Evolutionary conservation across 179 eudicot genomes (phyloP), one percentile per base, ranked within the genome.

Genomic region (Beta lomatogona): DNA sequence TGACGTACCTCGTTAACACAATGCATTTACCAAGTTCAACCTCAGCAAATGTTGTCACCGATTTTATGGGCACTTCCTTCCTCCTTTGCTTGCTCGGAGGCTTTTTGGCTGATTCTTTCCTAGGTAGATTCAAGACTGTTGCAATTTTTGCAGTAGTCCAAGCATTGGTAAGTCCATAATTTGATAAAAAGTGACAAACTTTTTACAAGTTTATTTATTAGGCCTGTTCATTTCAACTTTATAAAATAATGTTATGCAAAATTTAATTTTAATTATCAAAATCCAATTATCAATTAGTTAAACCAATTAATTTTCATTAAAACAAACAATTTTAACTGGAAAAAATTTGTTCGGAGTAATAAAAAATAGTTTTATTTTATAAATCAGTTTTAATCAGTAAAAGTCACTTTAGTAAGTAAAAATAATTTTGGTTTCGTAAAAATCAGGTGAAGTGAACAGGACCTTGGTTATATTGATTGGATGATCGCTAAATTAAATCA

Each of bases 11-110:
- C 55, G 82, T 77, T 12, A 92, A 88, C 19, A 93, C 92, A 25
- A 94, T 95, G 98, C 99, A 95, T 73, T 80, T 95, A 0, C 92
- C 95, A 0, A 95, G 97, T 77, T 74, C 99, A 28, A 84, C 89
- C 45, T 92, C 98, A n/a, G 98, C 99, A 45, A 95, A 94, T 74
- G 84, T 89, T 68, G 99, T 95, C 13, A 91, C 98, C 18, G 95
- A 95, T 83, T 95, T 91, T 82, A 87, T 94, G 95, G 99, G 99
- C 54, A 94, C 98, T 3, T 89, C 92, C 59, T 93, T 90, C 75
- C 92, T 94, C 75, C 85, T 94, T 36, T 90, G 97, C 82, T 80
- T 94, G 54, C 86, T 94, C 54, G 98, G 97, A 14, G 98, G 98
- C 79, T 91, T 94, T 70, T 73, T 93, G 11, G 98, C 97, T 11